A percentile compares a stretch with the other conserved stretches of the same genome.
Evolutionary conservation across 768 basidiomycete genomes (phyloP).

Genomic region (Tulasnella sp.): DNA sequence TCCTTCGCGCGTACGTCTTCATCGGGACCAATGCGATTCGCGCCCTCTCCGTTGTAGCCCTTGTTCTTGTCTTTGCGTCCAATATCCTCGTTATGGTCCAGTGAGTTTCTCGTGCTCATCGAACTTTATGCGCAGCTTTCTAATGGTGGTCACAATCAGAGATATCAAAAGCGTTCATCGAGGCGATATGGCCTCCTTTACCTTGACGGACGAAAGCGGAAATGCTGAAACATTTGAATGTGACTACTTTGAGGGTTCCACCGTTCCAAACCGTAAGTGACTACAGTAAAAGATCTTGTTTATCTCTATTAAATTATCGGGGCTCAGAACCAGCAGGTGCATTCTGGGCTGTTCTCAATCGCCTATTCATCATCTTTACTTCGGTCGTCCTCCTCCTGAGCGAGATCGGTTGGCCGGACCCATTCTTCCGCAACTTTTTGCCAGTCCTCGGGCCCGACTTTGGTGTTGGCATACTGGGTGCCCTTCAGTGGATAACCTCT

Average conservation of each 20-base stretch:
- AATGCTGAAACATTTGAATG: constrained; percentile 42
- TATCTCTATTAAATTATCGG: too few relatives aligned
- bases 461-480: constrained; percentile 77
- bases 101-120: constrained; percentile 31
- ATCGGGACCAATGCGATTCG: constrained; percentile 74
- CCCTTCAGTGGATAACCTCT: constrained; percentile 77
- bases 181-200: constrained; percentile 28
- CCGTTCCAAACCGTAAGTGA: constrained; percentile 29
- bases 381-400: constrained; percentile 71
- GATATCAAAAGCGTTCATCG: constrained; percentile 69
- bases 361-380: constrained; percentile 81
- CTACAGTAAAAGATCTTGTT: too few relatives aligned
- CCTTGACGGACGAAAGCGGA: constrained; percentile 28
- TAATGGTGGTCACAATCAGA: constrained; percentile 13
- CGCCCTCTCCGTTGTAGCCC: constrained; percentile 64
- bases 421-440: constrained; percentile 76
- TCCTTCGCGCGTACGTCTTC: constrained; percentile 38
- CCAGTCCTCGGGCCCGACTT: constrained; percentile 79
- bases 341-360: constrained; percentile 87
- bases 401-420: constrained; percentile 71
- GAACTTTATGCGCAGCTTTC: constrained; percentile 26
- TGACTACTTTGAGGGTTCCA: constrained; percentile 77
- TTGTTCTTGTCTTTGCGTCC: constrained; percentile 65
- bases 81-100: constrained; percentile 24
- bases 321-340: constrained; percentile 67